Base-by-base conservation (phyloP, 805 yeast genomes). In the Wickerhamiella nectarea region DNA sequence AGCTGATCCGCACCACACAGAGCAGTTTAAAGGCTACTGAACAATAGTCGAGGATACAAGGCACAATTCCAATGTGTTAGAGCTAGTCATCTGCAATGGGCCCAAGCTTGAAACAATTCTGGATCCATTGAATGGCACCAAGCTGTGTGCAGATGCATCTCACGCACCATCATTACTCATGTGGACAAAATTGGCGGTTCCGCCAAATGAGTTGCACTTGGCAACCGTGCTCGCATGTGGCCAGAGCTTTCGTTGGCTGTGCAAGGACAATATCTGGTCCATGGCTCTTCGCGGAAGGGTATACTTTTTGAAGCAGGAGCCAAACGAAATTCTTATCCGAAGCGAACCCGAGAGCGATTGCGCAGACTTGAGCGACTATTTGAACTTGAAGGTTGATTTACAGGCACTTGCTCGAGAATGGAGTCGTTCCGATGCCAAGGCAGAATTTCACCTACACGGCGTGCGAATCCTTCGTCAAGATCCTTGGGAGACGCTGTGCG, bases 401-500 rank as follows among this genome's bases (percentile, higher is more conserved):
- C 57, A 55, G 2, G 60, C 64, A 0, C 64, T 87, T 9, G 80
- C 80, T 55, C 46, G 54, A 1, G 65, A 70, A 15, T 87, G 97
- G 95, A 51, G 68, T 2, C 45, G 49, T 0, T 68, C 61, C 15
- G 43, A 39, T 22, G 4, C 29, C 15, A 31, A 93, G 85, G 37
- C 61, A 58, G 40, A 57, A 57, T 36, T 34, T 44, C 48, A 42
- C 11, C 75, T 75, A 44, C 66, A 66, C 3, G 97, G 96, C 0
- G 76, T 89, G 15, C 65, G 98, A 24, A 84, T 89, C 49, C 68
- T 91, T 21, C 69, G 87, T 29, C 97, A 91, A 59, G 95, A 89
- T 50, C 97, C 98, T 0, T 91, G 97, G 97, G 98, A 91, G 52
- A 85, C 89, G 35, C 65, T 86, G 36, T 65, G 89, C 15, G 81